Conservation (phyloP, 1,139 yeast genomes). For the Pichia sp. region DNA sequence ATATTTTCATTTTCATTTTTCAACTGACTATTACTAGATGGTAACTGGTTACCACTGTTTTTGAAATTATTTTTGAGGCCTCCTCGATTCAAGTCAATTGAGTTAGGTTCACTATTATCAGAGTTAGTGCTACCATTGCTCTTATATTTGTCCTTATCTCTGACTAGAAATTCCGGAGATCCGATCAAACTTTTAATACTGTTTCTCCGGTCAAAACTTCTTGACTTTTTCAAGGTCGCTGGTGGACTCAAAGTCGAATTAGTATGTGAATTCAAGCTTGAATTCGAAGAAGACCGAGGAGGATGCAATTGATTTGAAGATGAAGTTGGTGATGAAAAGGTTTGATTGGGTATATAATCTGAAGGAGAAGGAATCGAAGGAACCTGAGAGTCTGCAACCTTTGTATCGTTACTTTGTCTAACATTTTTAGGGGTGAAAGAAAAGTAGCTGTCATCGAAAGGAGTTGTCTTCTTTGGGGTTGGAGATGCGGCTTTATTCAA, state of each 20-base stretch:
- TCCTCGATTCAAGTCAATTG: conserved; percentile 1
- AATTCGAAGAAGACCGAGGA: neutral
- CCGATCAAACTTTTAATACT: conserved; percentile 2
- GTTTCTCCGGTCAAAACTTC: conserved; percentile 13
- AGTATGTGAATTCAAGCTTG: neutral
- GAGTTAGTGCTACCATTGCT: neutral
- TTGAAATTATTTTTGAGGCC: conserved; percentile 9
- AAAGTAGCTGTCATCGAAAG: neutral
- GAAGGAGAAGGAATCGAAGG: neutral
- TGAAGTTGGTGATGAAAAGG: neutral
- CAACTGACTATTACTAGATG: neutral
- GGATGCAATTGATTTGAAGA: neutral
- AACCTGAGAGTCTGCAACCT: too few relatives aligned
- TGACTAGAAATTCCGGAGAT: conserved; percentile 5
- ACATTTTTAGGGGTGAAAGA: neutral
- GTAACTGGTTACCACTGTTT: neutral
- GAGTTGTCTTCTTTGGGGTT: neutral
- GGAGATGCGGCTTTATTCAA: conserved; percentile 1
- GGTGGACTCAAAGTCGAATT: neutral
- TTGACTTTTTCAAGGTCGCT: conserved; percentile 11
- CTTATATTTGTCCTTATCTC: neutral
- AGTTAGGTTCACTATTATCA: neutral
- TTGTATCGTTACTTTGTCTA: too few relatives aligned
- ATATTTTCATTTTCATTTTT: conserved; percentile 7
- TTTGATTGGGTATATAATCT: neutral